Base-by-base conservation (phyloP, 176 grass and related monocot genomes). In the Calamus simplicifolius region DNA sequence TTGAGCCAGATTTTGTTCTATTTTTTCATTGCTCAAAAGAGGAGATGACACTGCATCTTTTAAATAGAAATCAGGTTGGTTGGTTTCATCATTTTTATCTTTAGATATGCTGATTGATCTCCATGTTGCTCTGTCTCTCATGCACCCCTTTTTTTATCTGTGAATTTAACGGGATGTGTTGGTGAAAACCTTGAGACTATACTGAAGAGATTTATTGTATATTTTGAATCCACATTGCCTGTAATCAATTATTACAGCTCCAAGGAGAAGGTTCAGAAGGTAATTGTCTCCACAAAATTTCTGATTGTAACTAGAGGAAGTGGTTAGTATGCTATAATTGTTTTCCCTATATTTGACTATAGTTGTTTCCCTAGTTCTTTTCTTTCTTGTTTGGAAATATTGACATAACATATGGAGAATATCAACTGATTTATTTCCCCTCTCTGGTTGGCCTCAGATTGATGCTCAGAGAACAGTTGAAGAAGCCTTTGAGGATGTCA, bases 21-120 rank as follows among this genome's bases (percentile, higher is more conserved):
- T 57, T 57, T 57, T 57, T 57, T 25, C 19, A 57, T 57, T 27
- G 54, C 25, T 19, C 54, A 57, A 19, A 57, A 25, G 54, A 57
- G 54, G 54, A 23, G 19, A 23, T 57, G 54, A 25, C 23, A 14
- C 18, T 12, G 6, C 21, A 8, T 6, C 54, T 57, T 57, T 25
- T 57, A 8, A 57, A 25, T 23, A 57, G 54, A 57, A 57, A 57
- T 25, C 54, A 57, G 54, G 54, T 57, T 13, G 23, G 21, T 14
- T 57, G 29, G 29, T 31, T 31, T 4, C 29, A 31, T 31, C 29
- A 31, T 31, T 31, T 31, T 31, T 31, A 31, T 31, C 29, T 31
- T 31, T 6, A 31, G 6, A 31, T 31, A 6, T 31, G 4, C 6
- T 6, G 5, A 31, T 31, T 30, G 29, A 30, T 30, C 29, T 30